Base-by-base conservation (phyloP, 305 asterid species). In the Fraxinus dipetala region DNA sequence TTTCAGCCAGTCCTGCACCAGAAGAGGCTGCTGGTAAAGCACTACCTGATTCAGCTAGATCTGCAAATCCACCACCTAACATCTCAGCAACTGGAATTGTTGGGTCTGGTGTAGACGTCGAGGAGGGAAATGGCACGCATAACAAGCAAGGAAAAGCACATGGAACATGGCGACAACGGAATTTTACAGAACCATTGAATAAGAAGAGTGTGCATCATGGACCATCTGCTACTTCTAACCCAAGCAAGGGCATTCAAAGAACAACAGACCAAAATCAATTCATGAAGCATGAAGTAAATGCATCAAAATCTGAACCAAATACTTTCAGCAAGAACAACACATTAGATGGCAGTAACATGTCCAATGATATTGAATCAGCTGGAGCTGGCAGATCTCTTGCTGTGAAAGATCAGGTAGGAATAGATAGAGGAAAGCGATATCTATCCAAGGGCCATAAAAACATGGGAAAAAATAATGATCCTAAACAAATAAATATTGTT, bases 161-260 rank as follows among this genome's bases (percentile, higher is more conserved):
- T 75, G 98, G 93, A 75, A 85, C 87, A 6, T 91, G 95, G 97
- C 90, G 87, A 48, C 97, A 88, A 75, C 84, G 94, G 72, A 90
- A 89, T 75, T 70, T 91, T 36, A 43, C 86, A 18, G 95, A 92
- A 83, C 34, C 87, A 63, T 81, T 82, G 34, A 87, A 83, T 63
- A 30, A 34, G 67, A 89, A 84, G 83, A 88, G 82, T 83, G 77
- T 45, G 69, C 82, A 79, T 72, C 75, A 82, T 69, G 91, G 78
- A 77, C 83, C 92, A 22, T 75, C 88, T 83, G 83, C 85, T 75
- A 40, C 63, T 20, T 85, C 91, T 34, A 92, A 89, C 85, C 81
- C 91, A 56, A 79, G 70, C 59, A 88, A 85, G 79, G 91, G 77
- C 63, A 14, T 79, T 80, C 85, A 83, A 75, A 85, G 80, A 78